Evolutionary conservation across 2,329 filamentous ascomycete species (phyloP), one percentile per base, ranked within the genome.

Genomic region (Pseudodiploospora longispora): DNA sequence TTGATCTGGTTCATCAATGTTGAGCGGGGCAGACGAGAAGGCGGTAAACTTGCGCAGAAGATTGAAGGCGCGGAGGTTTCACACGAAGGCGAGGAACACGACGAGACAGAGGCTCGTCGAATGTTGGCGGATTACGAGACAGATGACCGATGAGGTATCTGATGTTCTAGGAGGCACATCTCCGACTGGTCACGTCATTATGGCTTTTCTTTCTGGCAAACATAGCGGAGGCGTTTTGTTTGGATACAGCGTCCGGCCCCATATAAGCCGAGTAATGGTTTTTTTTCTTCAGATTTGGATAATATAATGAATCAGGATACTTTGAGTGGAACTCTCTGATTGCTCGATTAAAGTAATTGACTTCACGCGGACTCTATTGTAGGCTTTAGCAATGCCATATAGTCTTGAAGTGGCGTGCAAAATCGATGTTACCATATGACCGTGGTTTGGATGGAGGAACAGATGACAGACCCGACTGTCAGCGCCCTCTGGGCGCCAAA

Each of bases 1-100:
- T 69, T 97, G 41, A 87, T 97, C 64, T 84, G 82, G 59, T 77
- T 88, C 43, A 86, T 98, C 32, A 75, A 96, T 61, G 87, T 95
- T 7, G 86, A 94, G 42, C 74, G 86, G 33, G 86, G 86, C 8
- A 86, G 80, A 64, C 65, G 68, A 38, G 84, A 88, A 57, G 85
- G 83, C 2, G 71, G 75, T 52, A 76, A 70, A 53, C 67, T 90
- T 44, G 81, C 83, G 0, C 72, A 76, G 46, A 59, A 73, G 6
- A 78, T 83, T 40, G 75, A 80, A 46, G 75, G 72, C 0, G 71
- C 74, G 42, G 72, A 70, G 51, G 49, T 42, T 27, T 36, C 48
- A 44, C 51, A 48, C 39, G 52, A 50, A 8, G 54, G 49, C 7
- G 50, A 48, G 37, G 19, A 6, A 6, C 53, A 58, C 12, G 58